A percentile compares a stretch with the other conserved stretches of the same genome.
These are phyloP conservation scores for Strombidium stylifer DNA, from an alignment of 73 alveolate species.

Conservation along the genomic window DNA sequence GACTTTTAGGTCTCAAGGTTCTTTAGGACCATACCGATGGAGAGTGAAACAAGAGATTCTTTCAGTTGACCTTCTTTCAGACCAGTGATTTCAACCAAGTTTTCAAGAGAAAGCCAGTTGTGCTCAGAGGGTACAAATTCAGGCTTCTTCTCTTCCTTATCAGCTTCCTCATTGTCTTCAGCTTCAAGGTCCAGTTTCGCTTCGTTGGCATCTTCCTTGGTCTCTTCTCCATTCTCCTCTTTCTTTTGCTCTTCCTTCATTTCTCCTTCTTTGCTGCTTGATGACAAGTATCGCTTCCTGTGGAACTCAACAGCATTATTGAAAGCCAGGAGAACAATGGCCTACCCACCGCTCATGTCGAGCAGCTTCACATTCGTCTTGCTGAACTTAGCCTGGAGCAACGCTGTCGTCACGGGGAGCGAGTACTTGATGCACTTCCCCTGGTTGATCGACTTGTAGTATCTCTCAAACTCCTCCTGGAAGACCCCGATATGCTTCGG, in stretches of 20 bases:
- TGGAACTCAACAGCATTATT: no score
- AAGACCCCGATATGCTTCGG: constrained; percentile 6
- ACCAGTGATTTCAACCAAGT: constrained; percentile 38
- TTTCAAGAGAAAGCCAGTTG: no score
- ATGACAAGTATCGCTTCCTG: no score
- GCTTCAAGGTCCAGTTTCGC: no score
- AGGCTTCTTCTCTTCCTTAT: no score
- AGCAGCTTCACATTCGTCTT: background rate
- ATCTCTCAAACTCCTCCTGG: constrained; percentile 25
- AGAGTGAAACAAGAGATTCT: constrained; percentile 29
- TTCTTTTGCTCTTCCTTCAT: no score
- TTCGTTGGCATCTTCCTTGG: background rate
- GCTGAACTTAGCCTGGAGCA: constrained; percentile 24
- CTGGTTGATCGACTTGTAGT: constrained; percentile 19
- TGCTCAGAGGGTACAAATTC: no score
- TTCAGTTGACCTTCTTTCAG: constrained; percentile 28
- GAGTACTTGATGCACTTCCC: constrained; percentile 44
- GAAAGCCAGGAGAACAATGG: constrained; percentile 26
- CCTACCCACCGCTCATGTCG: constrained; percentile 28
- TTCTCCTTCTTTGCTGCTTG: no score
- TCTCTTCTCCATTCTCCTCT: no score
- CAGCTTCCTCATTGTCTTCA: no score
- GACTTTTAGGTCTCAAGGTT: background rate
- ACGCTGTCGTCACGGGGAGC: constrained; percentile 24
- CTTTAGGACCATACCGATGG: constrained; percentile 26